Conservation (phyloP, 805 yeast genomes). For the Kodamaea nitidulidarum region DNA sequence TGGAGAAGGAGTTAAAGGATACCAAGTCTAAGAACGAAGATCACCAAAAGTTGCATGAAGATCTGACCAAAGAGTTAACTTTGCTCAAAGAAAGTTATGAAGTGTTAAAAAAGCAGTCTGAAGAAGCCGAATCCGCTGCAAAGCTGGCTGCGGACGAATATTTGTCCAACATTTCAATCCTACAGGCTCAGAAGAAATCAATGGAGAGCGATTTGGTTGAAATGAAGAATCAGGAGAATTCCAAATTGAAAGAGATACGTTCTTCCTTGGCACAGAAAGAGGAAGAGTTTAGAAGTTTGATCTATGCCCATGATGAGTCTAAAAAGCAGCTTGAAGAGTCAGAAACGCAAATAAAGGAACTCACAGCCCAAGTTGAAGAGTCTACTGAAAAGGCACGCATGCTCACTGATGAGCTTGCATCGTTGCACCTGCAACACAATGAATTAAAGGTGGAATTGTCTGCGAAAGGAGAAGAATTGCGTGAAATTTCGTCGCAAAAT, state of each 20-base stretch:
- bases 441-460: neutral
- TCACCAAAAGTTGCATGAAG: neutral
- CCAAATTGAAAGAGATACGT: neutral
- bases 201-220: slow-evolving; percentile 3
- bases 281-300: neutral
- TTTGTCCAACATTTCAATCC: neutral
- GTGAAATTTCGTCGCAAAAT: neutral
- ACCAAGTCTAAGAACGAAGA: neutral
- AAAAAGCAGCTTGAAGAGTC: neutral
- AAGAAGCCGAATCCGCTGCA: no score
- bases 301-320: neutral
- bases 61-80: neutral
- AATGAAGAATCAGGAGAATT: neutral
- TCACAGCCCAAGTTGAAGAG: neutral
- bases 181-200: slow-evolving; percentile 1
- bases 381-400: neutral
- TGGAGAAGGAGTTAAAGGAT: neutral
- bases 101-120: neutral
- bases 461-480: neutral
- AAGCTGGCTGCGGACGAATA: neutral
- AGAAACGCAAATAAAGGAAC: neutral
- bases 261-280: neutral
- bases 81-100: neutral
- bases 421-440: neutral
- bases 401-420: neutral